Base-by-base conservation (phyloP, 768 basidiomycete genomes). In the Coprinopsis marcescibilis region DNA sequence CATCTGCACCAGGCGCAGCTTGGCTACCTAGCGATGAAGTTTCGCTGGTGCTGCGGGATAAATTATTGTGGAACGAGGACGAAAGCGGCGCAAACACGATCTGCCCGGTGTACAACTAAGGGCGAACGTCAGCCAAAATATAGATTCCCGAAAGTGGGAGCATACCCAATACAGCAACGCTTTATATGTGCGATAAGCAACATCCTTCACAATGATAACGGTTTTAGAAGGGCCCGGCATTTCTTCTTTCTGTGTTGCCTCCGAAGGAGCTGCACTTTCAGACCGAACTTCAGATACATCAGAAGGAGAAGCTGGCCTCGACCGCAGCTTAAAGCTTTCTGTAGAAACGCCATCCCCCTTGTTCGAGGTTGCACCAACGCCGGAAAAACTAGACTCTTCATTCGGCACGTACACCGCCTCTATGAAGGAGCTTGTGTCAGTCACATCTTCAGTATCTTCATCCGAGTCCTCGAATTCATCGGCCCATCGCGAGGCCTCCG, bases 31-130 rank as follows among this genome's bases (percentile, higher is more conserved):
- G 37, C 3, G 59, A 52, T 12, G 13, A 10, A 15, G 41, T 10
- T 21, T 27, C 41, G 52, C 52, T 10, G 68, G 55, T 14, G 66
- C 59, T 0, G 60, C 56, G 13, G 46, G 27, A 26, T 42, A 48
- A 25, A 60, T 54, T 12, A 54, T 54, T 30, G 57, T 66, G 27
- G 45, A 86, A 85, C 25, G 79, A 76, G 4, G 91, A 93, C 0
- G 88, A 80, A 14, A 93, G 67, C 0, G 90, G 90, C 0, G 91
- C 87, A 53, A 93, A 93, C 23, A 82, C 74, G 52, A 93, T 85
- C 21, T 74, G 75, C 56, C 91, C 88, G 13, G 90, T 93, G 60
- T 93, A 94, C 20, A 93, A 68, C 89, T 90, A 54, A 3, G 35
- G 19, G 43, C n/a, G 17, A 15, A 14, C 14, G 14, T 46, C 6